Evolutionary conservation across 176 grass and related monocot genomes (phyloP), one percentile per base, ranked within the genome.

Genomic region (Lolium perenne): DNA sequence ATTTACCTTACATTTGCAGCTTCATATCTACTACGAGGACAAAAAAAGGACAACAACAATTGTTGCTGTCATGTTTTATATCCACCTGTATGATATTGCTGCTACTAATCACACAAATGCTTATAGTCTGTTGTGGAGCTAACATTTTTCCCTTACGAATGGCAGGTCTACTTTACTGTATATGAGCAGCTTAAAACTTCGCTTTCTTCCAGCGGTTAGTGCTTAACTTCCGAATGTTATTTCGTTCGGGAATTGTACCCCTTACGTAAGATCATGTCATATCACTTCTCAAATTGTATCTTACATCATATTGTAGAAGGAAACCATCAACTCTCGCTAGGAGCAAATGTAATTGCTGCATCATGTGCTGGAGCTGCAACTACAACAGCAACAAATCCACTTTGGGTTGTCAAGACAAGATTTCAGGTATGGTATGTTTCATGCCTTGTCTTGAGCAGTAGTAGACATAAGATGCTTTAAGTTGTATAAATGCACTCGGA

Each of bases 331-430:
- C 86, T 98, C 50, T 95, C 93, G 38, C 69, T 98, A 91, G 91
- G 95, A 66, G 91, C 87, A 81, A 95, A 92, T 87, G 92, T 98
- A 80, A 85, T 95, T 78, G 95, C 95, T 57, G 95, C 95, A 86
- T 95, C 95, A 87, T 92, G 95, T 82, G 95, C 95, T 81, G 95
- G 95, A 89, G 95, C 91, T 85, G 91, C 95, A 91, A 98, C 95
- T 41, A 94, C 88, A 73, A 86, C 94, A 43, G 93, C 71, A 61
- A 98, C 93, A 68, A 98, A 95, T 88, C 95, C 95, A 86, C 95
- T 98, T 41, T 98, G 95, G 95, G 95, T 98, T 82, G 95, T 98
- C 54, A 98, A 98, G 86, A 95, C 93, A 80, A 92, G 95, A 94
- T 91, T 98, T 84, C 95, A 98, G 86, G 93, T 98, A 84, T 91